Evolutionary conservation across 2,329 filamentous ascomycete species (phyloP).

Genomic region (Cladophialophora exuberans): DNA sequence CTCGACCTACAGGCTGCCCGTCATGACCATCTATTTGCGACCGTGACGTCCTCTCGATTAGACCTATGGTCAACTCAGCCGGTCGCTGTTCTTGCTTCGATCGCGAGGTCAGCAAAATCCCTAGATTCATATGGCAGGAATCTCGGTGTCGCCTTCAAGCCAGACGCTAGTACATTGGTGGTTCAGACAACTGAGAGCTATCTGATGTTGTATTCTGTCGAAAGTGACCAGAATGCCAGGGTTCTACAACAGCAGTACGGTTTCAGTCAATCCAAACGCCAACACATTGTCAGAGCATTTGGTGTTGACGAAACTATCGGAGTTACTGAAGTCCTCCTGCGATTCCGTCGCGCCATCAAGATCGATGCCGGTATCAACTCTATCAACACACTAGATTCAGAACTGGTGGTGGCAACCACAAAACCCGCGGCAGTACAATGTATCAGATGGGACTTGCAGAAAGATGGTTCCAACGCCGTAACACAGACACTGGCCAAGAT

Average conservation of each 20-base stretch:
- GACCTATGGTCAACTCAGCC: constrained; percentile 99
- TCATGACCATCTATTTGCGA: constrained; percentile 81
- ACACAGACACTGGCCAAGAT: constrained; percentile 89
- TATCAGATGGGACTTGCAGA: constrained; percentile 90
- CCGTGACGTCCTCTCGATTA: constrained; percentile 81
- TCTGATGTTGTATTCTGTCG: constrained; percentile 91
- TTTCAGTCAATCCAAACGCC: constrained; percentile 50
- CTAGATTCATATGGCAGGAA: constrained; percentile 83
- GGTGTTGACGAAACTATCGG: constrained; percentile 81
- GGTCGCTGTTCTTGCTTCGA: constrained; percentile 81
- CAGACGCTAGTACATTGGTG: constrained; percentile 89
- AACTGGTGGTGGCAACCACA: constrained; percentile 85
- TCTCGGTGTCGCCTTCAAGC: constrained; percentile 79
- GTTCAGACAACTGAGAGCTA: constrained; percentile 85
- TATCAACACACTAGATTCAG: constrained; percentile 86
- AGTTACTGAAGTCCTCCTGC: constrained; percentile 82
- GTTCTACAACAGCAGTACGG: constrained; percentile 84
- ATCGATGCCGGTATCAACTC: constrained; percentile 93
- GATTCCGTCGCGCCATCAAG: constrained; percentile 97
- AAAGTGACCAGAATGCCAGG: constrained; percentile 77
- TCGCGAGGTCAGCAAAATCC: constrained; percentile 80
- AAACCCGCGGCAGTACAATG: constrained; percentile 96
- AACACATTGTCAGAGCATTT: constrained; percentile 54
- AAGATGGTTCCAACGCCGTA: constrained; percentile 78
- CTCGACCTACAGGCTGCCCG: constrained; percentile 76